These are phyloP conservation scores for Ogataea populi-albae DNA, from an alignment of 805 yeast genomes.

Conservation along the genomic window DNA sequence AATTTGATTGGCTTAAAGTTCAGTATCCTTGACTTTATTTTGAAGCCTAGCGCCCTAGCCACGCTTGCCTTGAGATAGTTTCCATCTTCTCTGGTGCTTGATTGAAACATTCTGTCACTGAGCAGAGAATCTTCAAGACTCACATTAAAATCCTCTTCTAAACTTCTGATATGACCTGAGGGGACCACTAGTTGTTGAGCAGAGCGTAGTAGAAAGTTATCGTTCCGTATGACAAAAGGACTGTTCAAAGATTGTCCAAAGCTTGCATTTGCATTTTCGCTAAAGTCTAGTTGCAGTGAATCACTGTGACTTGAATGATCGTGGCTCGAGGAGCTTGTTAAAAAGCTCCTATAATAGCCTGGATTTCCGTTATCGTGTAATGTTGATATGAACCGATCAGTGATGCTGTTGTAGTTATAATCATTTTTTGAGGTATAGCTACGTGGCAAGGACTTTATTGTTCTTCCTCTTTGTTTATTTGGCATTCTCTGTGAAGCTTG, in stretches of 20 bases:
- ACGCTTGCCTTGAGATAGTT: constrained; percentile 37
- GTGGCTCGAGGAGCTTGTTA: constrained; percentile 12
- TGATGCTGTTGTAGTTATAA: constrained; percentile 21
- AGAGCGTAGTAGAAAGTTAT: constrained; percentile 20
- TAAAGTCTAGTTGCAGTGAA: constrained; percentile 6
- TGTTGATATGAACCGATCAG: constrained; percentile 28
- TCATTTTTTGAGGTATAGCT: constrained; percentile 22
- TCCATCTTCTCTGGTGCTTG: constrained; percentile 8
- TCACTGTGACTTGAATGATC: constrained; percentile 6
- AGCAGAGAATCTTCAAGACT: constrained; percentile 12
- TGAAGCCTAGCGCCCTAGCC: constrained; percentile 50
- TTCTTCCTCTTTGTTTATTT: constrained; percentile 4
- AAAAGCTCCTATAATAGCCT: constrained; percentile 21
- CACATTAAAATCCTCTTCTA: constrained; percentile 10
- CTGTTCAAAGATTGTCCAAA: constrained; percentile 5
- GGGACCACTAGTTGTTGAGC: constrained; percentile 8
- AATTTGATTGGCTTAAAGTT: constrained; percentile 28
- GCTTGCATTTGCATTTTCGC: constrained; percentile 10
- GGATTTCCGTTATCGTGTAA: constrained; percentile 21
- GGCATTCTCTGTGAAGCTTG: too few relatives aligned
- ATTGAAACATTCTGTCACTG: constrained; percentile 7
- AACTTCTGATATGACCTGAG: constrained; percentile 7
- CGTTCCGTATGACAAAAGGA: constrained; percentile 21
- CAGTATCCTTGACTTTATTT: constrained; percentile 40
- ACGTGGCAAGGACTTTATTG: constrained; percentile 10